Base-by-base conservation (phyloP, 1,139 yeast species). In the Suhomyces guaymorum region DNA sequence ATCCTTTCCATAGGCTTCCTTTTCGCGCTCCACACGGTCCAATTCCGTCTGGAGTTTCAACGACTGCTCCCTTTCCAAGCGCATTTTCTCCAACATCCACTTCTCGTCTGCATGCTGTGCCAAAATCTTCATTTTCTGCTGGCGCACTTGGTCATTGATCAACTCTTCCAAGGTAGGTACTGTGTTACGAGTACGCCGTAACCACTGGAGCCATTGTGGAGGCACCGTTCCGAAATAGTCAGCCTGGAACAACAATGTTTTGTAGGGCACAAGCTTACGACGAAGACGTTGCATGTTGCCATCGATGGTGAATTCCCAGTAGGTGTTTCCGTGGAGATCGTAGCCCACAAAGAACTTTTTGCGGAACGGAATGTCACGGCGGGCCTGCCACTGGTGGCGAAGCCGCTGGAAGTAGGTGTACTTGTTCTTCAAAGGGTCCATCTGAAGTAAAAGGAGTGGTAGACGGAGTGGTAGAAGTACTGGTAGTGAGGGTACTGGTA, bases 181-280 rank as follows among this genome's bases (percentile, higher is more conserved):
- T 1, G 60, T 52, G 1, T 66, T 59, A 33, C 95, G 66, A 1
- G 87, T 79, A 47, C 78, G 67, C 33, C 94, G 59, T 15, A 87
- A 66, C 95, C 95, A 86, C 53, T 82, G 90, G 26, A 77, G 63
- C 95, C 95, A 86, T 51, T 80, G 90, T 1, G 92, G 81, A 11
- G 81, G 82, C 0, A 75, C 64, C 4, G 71, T 67, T 7, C 55
- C 50, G 46, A 69, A 74, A 46, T 76, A 76, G 46, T 76, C 81
- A 5, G 66, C 73, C 37, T 75, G 61, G 52, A 70, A 71, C 5
- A 64, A 47, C 35, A 64, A 59, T 26, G 59, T 58, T 36, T 59
- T 52, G 37, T 54, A 58, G 1, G 82, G 82, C 40, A 73, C 74
- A 46, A 73, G 59, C 42, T 75, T 73, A 27, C 82, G 49, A 35